These are phyloP conservation scores for Thelephora terrestris DNA, from an alignment of 1,284 basidiomycete species.

Conservation along the genomic window DNA sequence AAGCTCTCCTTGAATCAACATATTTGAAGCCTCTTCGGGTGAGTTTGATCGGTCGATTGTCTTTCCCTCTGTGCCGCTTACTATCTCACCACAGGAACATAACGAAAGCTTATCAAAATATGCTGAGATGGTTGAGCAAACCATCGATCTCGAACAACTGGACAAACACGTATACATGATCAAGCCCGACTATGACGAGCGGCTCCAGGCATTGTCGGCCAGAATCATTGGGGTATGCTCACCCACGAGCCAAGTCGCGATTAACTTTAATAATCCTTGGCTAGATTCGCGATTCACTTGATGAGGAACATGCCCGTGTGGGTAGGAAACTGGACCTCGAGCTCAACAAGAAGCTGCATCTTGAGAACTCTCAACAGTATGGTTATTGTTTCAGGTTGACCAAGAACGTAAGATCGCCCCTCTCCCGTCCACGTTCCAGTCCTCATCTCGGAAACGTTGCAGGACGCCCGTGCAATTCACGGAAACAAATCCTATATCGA, in stretches of 20 bases:
- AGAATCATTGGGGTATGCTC: constrained; percentile 29
- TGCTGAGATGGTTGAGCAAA: constrained; percentile 91
- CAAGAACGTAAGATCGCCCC: constrained; percentile 53
- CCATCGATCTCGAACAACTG: constrained; percentile 85
- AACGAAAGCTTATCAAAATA: constrained; percentile 65
- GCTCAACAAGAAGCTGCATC: constrained; percentile 90
- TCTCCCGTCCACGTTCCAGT: neutral
- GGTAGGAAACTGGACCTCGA: constrained; percentile 77
- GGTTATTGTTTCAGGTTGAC: constrained; percentile 93
- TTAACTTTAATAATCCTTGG: constrained; percentile 12
- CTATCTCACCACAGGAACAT: constrained; percentile 38
- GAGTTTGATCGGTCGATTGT: constrained; percentile 9
- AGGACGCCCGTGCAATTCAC: constrained; percentile 78
- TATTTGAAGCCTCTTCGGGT: constrained; percentile 61
- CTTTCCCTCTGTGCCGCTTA: neutral
- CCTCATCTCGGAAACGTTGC: neutral
- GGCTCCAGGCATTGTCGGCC: constrained; percentile 35
- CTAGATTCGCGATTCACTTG: constrained; percentile 66
- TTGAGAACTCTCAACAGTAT: constrained; percentile 87
- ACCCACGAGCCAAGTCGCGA: neutral
- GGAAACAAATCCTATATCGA: constrained; percentile 74
- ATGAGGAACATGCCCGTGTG: constrained; percentile 71
- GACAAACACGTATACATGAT: constrained; percentile 84
- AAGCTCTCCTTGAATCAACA: constrained; percentile 51
- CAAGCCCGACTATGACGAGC: constrained; percentile 83